Conservation (phyloP, 169 alveolate species). For the Plasmodium fragile region DNA sequence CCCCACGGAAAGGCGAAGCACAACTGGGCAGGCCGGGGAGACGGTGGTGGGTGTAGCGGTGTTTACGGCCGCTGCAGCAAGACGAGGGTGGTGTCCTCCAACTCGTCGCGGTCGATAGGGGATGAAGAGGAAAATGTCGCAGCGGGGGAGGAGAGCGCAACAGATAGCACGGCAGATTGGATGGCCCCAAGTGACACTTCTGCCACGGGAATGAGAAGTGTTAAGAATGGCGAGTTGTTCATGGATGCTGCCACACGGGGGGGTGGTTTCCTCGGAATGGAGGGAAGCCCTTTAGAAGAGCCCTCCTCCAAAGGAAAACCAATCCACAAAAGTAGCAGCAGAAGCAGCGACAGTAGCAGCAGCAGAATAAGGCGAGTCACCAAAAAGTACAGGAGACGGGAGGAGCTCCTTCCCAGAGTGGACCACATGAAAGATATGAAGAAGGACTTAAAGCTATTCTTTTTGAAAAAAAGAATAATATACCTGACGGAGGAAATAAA, state of each 20-base stretch:
- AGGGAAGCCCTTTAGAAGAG: background rate
- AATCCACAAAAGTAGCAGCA: background rate
- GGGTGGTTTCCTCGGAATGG: background rate
- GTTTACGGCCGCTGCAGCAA: background rate
- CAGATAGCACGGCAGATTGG: background rate
- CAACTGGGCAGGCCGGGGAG: background rate
- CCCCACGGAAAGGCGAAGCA: background rate
- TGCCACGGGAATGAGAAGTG: background rate
- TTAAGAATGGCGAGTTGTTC: background rate
- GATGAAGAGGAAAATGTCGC: background rate
- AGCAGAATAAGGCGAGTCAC: background rate
- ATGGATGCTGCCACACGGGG: background rate
- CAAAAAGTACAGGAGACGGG: conserved; percentile 16
- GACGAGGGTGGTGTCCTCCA: background rate
- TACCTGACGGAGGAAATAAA: conserved; percentile 84
- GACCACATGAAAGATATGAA: conserved; percentile 52
- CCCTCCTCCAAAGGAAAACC: background rate
- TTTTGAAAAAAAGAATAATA: conserved; percentile 78
- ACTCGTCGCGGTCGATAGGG: background rate
- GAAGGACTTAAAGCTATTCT: conserved; percentile 40
- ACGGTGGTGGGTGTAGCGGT: background rate
- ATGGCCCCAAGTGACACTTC: background rate
- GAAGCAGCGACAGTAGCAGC: background rate
- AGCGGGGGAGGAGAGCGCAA: background rate
- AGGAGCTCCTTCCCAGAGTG: background rate